Evolutionary conservation across 805 yeast species (phyloP), one percentile per base, ranked within the genome.

Genomic region (Candida easanensis): DNA sequence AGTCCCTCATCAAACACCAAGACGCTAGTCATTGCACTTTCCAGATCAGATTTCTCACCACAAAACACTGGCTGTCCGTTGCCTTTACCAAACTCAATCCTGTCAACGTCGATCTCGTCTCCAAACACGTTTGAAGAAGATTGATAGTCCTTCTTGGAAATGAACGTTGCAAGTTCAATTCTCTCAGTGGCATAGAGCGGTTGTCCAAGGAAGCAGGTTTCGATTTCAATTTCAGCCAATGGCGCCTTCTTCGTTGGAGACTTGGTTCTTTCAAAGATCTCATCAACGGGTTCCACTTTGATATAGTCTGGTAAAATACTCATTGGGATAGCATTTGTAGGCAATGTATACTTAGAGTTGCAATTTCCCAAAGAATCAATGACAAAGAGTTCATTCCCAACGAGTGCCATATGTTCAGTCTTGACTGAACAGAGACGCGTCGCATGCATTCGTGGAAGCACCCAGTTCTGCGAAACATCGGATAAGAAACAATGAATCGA

Each of bases 401-500:
- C 48, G 4, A 50, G 27, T 7, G 49, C 47, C 14, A 44, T 11
- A 4, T 41, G 25, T 22, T 44, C 54, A 28, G 34, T 25, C 6
- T 36, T 22, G 18, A 42, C 25, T 2, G 49, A 23, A 8, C 51
- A 46, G 4, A 50, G 32, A 8, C 34, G 28, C 7, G 36, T 22
- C 2, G 50, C 37, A 10, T 44, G 38, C 40, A 53, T 33, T 26
- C 52, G 48, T 14, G 61, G 59, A 61, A 56, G 65, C 32, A 48
- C 37, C 54, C 52, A 42, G 34, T 52, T 49, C 22, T 39, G 33
- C 16, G 43, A 41, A n/a, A 30, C 38, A n/a, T 39, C 52, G 23
- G 48, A 55, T 36, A 70, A 71, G 56, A 76, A 82, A 73, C 82
- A 79, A 53, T 82, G 88, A 16, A 83, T 60, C 1, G 84, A 73